Evolutionary conservation across 192 early-diverging fungal species (phyloP), one percentile per base, ranked within the genome.

Genomic region (Neocallimastix lanati): DNA sequence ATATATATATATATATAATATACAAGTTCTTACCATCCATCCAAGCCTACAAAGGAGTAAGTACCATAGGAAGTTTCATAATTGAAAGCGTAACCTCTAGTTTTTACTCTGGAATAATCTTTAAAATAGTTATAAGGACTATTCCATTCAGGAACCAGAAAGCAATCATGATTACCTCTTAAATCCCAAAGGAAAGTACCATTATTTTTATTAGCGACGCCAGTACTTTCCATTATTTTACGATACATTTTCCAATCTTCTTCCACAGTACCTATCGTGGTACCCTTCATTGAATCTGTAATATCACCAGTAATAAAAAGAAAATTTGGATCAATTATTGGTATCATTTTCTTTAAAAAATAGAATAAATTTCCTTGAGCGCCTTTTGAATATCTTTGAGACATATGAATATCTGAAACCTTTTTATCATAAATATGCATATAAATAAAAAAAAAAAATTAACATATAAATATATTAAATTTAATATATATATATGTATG

Each of bases 81-180:
- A 67, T 87, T 83, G 83, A 91, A 85, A 50, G 84, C 79, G 84
- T 89, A 93, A 6, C 91, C 90, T 29, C 82, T 81, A 28, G 84
- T 80, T 58, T 84, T 81, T 36, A 82, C 81, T 1, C 87, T 86
- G 29, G 88, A 90, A 78, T 90, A 87, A 1, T 88, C 81, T 29
- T 82, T 84, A 82, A 84, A 96, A 80, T 88, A 84, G 83, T 96
- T 94, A 36, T 86, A 82, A 2, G 83, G 77, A 28, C 88, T 87
- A 28, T 87, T 78, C 82, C 87, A 93, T 16, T 82, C 82, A 18
- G 88, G 88, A 7, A 96, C 87, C 80, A 95, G 88, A 83, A 95
- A 97, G 81, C 94, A 96, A 79, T 97, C 96, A 84, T 97, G 96
- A 82, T 97, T 96, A 9, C 96, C 96, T n/a, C 96, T 87, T 80